Evolutionary conservation across 306 rosid species (phyloP), one percentile per base, ranked within the genome.

Genomic region (Oemleria cerasiformis): DNA sequence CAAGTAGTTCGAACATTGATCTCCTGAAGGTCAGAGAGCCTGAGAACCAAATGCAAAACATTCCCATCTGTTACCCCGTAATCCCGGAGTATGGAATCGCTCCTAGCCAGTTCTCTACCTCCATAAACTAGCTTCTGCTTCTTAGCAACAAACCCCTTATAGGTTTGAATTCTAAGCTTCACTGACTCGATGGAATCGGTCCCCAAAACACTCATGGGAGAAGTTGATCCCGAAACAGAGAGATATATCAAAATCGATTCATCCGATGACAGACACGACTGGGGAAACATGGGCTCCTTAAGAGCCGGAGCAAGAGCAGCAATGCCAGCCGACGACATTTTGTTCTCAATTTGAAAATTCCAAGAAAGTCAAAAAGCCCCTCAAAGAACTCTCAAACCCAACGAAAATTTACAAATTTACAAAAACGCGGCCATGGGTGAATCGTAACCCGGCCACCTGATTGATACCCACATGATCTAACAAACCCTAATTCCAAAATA

Each of bases 301-400:
- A 74, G 75, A 76, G 72, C 77, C 25, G 94, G 96, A 44, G 81
- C 34, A 77, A 93, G 92, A 53, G 72, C 73, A 51, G 83, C 64
- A 23, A 93, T 84, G 82, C 94, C 97, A 30, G 97, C 79, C 12
- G 98, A 88, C 75, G 97, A 86, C 98, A 93, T 93, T 79, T 78
- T 84, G 59, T 25, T 61, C 2, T 36, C 47, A 57, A 55, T 61
- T 38, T 3, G 63, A 23, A 34, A 54, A 41, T 69, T 21, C n/a
- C 8, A 45, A 72, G 2, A 51, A 78, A 60, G 65, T 59, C 51
- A 43, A 51, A 68, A 65, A 79, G 82, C 69, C 82, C 67, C 83
- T 54, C 62, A 65, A 73, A 68, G 50, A 66, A 60, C 48, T 40
- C 16, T 23, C 21, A 66, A 79, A 77, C 82, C 84, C 82, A 63